Conservation (phyloP, 768 basidiomycete species). For the Amanita molliuscula region DNA sequence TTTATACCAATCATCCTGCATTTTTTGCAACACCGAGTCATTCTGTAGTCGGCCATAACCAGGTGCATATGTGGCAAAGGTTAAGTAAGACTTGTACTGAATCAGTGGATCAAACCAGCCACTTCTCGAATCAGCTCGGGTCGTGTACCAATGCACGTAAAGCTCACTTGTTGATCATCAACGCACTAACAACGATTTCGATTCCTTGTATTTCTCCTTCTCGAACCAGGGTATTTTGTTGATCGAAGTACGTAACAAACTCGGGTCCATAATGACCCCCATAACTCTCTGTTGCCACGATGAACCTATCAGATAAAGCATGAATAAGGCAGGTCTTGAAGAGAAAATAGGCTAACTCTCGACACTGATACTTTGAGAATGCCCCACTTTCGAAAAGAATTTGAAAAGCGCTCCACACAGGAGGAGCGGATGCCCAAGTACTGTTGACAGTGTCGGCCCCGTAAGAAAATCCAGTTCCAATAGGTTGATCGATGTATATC, state of each 20-base stretch:
- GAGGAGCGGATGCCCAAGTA: constrained; percentile 40
- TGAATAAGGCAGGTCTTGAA: neutral
- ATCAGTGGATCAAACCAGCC: constrained; percentile 60
- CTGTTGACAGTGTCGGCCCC: constrained; percentile 48
- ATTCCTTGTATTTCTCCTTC: constrained; percentile 35
- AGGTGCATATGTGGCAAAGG: constrained; percentile 51
- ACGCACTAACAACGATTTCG: constrained; percentile 40
- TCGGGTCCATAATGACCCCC: constrained; percentile 60
- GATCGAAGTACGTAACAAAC: constrained; percentile 54
- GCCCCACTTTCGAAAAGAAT: constrained; percentile 46
- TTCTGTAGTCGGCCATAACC: constrained; percentile 56
- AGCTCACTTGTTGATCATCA: constrained; percentile 55
- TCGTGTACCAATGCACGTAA: neutral
- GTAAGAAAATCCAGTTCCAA: constrained; percentile 56
- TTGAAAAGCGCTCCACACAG: constrained; percentile 56
- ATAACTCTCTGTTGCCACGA: constrained; percentile 57
- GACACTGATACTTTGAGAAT: constrained; percentile 39
- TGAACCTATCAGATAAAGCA: constrained; percentile 29
- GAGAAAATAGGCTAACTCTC: constrained; percentile 31
- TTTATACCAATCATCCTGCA: constrained; percentile 40
- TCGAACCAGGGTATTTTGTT: constrained; percentile 46
- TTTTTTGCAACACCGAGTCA: constrained; percentile 28
- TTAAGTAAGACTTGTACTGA: constrained; percentile 50
- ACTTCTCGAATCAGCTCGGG: constrained; percentile 18
- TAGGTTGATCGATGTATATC: constrained; percentile 64